These are phyloP conservation scores for Hyaloscypha variabilis DNA, from an alignment of 495 filamentous ascomycete species.

Conservation along the genomic window DNA sequence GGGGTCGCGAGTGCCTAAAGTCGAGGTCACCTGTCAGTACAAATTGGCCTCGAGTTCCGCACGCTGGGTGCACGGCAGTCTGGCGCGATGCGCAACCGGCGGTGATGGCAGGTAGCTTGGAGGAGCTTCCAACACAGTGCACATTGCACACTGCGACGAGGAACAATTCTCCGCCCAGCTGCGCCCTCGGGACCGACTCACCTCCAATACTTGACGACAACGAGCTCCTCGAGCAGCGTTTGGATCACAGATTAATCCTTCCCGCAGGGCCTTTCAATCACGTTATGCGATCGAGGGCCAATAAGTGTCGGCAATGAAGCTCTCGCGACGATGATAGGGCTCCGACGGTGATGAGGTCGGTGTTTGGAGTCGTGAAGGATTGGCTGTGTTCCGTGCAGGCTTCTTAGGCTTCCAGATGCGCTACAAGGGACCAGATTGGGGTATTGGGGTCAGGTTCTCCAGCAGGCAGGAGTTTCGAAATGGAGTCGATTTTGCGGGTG, in stretches of 20 bases:
- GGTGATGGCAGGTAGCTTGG: constrained; percentile 3
- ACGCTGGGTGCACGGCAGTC: not conserved
- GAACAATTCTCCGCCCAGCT: constrained; percentile 20
- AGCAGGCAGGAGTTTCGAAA: constrained; percentile 6
- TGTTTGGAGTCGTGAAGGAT: constrained; percentile 22
- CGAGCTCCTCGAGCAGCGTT: not conserved
- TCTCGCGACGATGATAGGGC: constrained; percentile 30
- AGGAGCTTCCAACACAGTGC: constrained; percentile 11
- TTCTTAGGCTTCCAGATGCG: constrained; percentile 9
- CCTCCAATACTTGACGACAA: constrained; percentile 27
- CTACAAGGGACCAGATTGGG: constrained; percentile 8
- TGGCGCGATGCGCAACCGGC: constrained; percentile 27
- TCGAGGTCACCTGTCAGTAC: constrained; percentile 7
- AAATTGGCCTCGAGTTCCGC: constrained; percentile 3
- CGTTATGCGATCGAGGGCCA: constrained; percentile 28
- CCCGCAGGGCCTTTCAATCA: constrained; percentile 32
- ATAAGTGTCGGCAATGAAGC: constrained; percentile 24
- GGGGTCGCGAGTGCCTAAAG: constrained; percentile 6
- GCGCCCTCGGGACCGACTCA: constrained; percentile 20
- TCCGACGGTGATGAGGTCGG: constrained; percentile 18
- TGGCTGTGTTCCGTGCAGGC: constrained; percentile 27
- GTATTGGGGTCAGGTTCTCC: too few species aligned
- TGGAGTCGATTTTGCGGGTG: not conserved
- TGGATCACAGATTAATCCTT: constrained; percentile 26
- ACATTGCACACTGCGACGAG: constrained; percentile 11